Conservation (phyloP, 495 filamentous ascomycete genomes). For the Lasiosphaeria miniovina region DNA sequence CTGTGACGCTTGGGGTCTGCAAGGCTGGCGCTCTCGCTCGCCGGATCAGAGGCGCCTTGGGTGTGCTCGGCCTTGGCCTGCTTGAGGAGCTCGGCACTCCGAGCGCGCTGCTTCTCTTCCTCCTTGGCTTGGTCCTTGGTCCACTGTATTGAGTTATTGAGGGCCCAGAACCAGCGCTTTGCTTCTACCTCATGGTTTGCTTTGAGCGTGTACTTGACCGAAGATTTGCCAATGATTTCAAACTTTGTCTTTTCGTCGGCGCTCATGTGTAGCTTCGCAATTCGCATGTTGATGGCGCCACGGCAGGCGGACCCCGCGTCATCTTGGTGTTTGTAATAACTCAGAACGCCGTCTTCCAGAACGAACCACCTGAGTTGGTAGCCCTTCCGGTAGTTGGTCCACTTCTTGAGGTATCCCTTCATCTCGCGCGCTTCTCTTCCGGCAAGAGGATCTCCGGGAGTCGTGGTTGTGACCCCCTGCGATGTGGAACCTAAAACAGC, state of each 20-base stretch:
- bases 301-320: slow-evolving; percentile 90
- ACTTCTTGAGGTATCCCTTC: slow-evolving; percentile 98
- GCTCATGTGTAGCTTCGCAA: slow-evolving; percentile 92
- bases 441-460: slow-evolving; percentile 62
- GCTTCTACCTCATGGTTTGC: slow-evolving; percentile 94
- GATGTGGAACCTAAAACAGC: slow-evolving; percentile 78
- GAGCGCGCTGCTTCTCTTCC: slow-evolving; percentile 70
- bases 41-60: slow-evolving; percentile 37
- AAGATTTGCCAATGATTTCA: slow-evolving; percentile 95
- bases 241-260: slow-evolving; percentile 95
- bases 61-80: slow-evolving; percentile 54
- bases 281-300: slow-evolving; percentile 97
- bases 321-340: slow-evolving; percentile 99
- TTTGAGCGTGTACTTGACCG: slow-evolving; percentile 97
- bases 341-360: slow-evolving; percentile 92
- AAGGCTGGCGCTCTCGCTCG: slow-evolving; percentile 51
- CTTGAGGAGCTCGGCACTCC: slow-evolving; percentile 70
- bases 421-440: slow-evolving; percentile 90
- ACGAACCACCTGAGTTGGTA: slow-evolving; percentile 98
- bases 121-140: slow-evolving; percentile 93
- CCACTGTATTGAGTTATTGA: slow-evolving; percentile 99
- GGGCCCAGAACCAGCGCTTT: slow-evolving; percentile 94
- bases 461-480: slow-evolving; percentile 53
- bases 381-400: slow-evolving; percentile 96
- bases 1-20: slow-evolving; percentile 43